Percentiles rank a stretch among this genome's conserved stretches.
Evolutionary conservation across 2,329 filamentous ascomycete species (phyloP).

Genomic region (Neocatenulostroma microsporum): DNA sequence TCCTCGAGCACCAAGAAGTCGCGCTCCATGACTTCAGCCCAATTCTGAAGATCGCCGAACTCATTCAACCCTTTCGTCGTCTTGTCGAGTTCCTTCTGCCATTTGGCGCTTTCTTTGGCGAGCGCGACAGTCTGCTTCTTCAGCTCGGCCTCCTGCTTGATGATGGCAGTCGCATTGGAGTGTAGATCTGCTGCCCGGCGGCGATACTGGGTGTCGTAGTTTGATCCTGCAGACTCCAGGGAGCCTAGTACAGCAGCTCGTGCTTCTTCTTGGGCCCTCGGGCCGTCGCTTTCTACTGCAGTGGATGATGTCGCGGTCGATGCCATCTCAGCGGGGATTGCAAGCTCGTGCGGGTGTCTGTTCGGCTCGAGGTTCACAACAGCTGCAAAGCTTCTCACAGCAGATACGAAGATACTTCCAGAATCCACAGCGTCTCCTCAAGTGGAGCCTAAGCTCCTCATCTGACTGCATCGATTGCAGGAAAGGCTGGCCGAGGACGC

Average conservation of each 20-base stretch:
- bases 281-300: conserved; percentile 6
- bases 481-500: neutral
- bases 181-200: conserved; percentile 63
- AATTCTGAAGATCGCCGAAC: conserved; percentile 75
- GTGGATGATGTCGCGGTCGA: conserved; percentile 13
- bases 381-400: neutral
- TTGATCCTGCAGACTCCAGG: conserved; percentile 53
- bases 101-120: conserved; percentile 56
- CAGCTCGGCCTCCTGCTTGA: conserved; percentile 52
- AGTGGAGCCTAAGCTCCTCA: conserved; percentile 2
- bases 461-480: neutral
- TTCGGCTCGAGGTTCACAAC: neutral
- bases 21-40: conserved; percentile 67
- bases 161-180: conserved; percentile 57
- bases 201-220: conserved; percentile 60
- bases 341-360: neutral
- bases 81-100: conserved; percentile 55
- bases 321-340: conserved; percentile 5
- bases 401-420: neutral
- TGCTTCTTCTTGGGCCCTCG: conserved; percentile 39
- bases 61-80: conserved; percentile 64
- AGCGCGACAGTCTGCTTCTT: conserved; percentile 45
- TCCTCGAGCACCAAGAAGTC: conserved; percentile 32
- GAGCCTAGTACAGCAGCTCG: conserved; percentile 45
- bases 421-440: neutral